These are phyloP conservation scores for Solanum chilense DNA, from an alignment of 257 asterid species.

Conservation along the genomic window DNA sequence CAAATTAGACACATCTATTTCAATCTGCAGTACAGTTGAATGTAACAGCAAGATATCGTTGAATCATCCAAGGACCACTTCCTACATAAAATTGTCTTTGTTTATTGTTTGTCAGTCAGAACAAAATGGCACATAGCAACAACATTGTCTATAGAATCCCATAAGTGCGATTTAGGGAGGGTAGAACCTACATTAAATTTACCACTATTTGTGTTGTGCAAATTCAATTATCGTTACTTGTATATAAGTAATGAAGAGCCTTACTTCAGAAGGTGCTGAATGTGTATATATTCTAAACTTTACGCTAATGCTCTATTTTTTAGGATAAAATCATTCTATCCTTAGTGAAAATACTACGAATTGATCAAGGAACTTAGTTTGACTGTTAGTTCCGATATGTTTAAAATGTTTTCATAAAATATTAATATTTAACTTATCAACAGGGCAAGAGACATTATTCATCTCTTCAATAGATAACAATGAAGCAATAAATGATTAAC, in stretches of 20 bases:
- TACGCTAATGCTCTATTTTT: not conserved
- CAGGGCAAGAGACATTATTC: conserved; percentile 62
- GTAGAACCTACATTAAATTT: no score
- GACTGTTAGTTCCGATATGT: not conserved
- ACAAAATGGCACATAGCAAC: not conserved
- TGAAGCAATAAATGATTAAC: conserved; percentile 59
- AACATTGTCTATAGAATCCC: no score
- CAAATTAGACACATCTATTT: not conserved
- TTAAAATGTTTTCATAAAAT: not conserved
- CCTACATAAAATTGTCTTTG: not conserved
- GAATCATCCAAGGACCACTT: no score
- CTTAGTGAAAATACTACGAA: not conserved
- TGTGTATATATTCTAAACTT: not conserved
- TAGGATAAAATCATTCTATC: not conserved
- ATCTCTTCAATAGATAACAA: conserved; percentile 63
- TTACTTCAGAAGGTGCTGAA: not conserved
- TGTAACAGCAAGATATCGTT: not conserved
- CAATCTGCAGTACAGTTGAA: not conserved
- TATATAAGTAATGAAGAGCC: not conserved
- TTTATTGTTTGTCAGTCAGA: not conserved
- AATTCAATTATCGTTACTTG: not conserved
- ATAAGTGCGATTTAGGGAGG: no score
- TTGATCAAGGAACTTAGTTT: not conserved
- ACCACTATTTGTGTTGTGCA: not conserved
- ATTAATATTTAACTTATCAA: not conserved